These are phyloP conservation scores for Tilletia caries DNA, from an alignment of 1,284 basidiomycete species.

Conservation along the genomic window DNA sequence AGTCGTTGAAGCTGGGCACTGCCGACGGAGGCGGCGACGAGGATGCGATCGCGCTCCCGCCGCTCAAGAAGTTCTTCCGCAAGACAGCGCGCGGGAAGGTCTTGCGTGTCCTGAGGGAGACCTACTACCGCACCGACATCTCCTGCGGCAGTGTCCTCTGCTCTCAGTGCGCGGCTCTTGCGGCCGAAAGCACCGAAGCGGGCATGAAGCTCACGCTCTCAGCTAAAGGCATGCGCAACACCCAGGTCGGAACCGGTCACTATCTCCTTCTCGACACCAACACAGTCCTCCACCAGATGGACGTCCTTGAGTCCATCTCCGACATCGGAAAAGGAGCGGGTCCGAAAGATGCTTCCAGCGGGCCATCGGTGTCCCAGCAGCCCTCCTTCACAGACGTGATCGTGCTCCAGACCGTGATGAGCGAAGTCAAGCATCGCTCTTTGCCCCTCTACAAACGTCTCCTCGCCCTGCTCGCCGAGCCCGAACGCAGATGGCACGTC, in stretches of 20 bases:
- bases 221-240: conserved; percentile 29
- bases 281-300: conserved; percentile 72
- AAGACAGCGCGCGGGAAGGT: conserved; percentile 94
- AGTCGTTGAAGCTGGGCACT: too few species aligned
- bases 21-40: not conserved
- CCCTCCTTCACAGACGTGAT: conserved; percentile 58
- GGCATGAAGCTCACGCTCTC: conserved; percentile 50
- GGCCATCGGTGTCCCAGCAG: not conserved
- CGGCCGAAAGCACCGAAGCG: conserved; percentile 45
- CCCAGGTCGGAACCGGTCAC: conserved; percentile 57
- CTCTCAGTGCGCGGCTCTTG: conserved; percentile 58
- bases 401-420: conserved; percentile 87
- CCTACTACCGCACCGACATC: conserved; percentile 89
- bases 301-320: conserved; percentile 25
- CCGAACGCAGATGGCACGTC: conserved; percentile 47
- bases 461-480: conserved; percentile 45
- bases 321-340: not conserved
- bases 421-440: conserved; percentile 92
- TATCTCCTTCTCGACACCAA: conserved; percentile 93
- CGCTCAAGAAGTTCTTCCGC: conserved; percentile 43
- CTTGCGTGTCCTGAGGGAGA: conserved; percentile 88
- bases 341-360: not conserved
- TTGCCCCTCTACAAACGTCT: conserved; percentile 78
- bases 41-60: not conserved
- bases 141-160: conserved; percentile 81